Base-by-base conservation (phyloP, 2,329 filamentous ascomycete species). In the Fusarium palustre region DNA sequence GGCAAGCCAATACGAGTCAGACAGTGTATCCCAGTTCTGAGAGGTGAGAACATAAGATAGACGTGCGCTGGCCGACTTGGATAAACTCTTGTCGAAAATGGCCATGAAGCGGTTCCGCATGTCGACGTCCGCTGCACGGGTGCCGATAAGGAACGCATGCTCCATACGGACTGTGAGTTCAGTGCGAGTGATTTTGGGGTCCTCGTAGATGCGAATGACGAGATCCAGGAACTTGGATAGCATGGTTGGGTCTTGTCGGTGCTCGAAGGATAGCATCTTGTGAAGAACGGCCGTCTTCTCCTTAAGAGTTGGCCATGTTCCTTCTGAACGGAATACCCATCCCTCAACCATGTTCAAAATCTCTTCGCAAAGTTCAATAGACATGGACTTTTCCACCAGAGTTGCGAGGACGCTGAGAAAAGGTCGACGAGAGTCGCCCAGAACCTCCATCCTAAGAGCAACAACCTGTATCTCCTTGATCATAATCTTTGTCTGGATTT, bases 271-370 rank as follows among this genome's bases (percentile, higher is more conserved):
- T 18, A 98, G 83, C 96, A 99, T 99, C 82, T 99, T 99, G 75
- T 97, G 94, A n/a, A 99, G 83, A 2, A 99, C 96, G 2, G 97
- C 97, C 1, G 95, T 98, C 83, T 99, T 99, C 81, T 99, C 97
- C 79, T 99, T 99, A 2, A 99, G 86, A 0, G 96, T 99, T 1
- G 96, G 96, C 86, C 96, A 97, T 3, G 94, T 96, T 68, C 97
- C 96, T 61, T 93, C 94, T 0, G 93, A 96, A 70, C 93, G 89
- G 83, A 99, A 99, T 8, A 99, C 92, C 97, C 97, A 99, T 33
- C 86, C 88, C 77, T 98, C 95, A 6, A 97, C 95, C 88, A 99
- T 95, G 52, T 91, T 89, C 30, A 99, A 83, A 56, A 99, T 94
- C 81, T 97, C 97, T 75, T 93, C 91, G 79, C 96, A 98, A 10